phyloP scores from a whole-genome alignment of 164 flowering plant species.

The Vitis riparia region DNA sequence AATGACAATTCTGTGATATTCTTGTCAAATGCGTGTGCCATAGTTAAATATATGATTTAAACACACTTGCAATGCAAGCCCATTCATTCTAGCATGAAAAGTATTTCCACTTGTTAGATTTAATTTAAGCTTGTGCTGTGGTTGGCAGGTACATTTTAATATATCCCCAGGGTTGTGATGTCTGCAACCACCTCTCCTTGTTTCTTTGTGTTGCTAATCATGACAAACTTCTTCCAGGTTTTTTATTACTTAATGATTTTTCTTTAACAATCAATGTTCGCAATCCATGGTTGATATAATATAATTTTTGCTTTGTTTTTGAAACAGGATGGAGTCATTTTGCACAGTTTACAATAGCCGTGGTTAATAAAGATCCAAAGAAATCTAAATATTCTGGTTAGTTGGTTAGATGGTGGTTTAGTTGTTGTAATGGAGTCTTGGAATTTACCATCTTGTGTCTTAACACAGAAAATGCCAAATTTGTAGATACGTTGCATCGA shows the following conservation, averaged over 20 bases:
- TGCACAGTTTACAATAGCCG: conserved; percentile 96
- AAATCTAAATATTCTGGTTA: conserved; percentile 93
- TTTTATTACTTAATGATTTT: conserved; percentile 11
- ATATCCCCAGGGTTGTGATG: conserved; percentile 99
- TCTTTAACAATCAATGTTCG: not conserved
- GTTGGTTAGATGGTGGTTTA: conserved; percentile 19
- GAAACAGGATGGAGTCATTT: conserved; percentile 94
- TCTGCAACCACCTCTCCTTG: conserved; percentile 90
- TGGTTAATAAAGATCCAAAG: conserved; percentile 94
- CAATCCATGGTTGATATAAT: not conserved
- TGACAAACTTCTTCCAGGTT: conserved; percentile 99
- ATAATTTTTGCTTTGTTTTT: conserved; percentile 1
- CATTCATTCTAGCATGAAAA: not conserved
- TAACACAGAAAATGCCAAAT: conserved; percentile 11
- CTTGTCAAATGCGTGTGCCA: no score
- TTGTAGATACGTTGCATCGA: conserved; percentile 86
- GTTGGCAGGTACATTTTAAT: conserved; percentile 83
- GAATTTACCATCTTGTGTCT: not conserved
- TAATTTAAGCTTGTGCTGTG: conserved; percentile 14
- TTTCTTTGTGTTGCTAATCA: conserved; percentile 99
- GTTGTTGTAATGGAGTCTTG: not conserved
- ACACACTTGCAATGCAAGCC: no score
- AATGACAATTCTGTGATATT: no score
- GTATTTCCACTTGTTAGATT: not conserved
- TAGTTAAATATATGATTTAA: no score